Conservation (phyloP, 805 yeast genomes). For the Torulaspora maleeae region DNA sequence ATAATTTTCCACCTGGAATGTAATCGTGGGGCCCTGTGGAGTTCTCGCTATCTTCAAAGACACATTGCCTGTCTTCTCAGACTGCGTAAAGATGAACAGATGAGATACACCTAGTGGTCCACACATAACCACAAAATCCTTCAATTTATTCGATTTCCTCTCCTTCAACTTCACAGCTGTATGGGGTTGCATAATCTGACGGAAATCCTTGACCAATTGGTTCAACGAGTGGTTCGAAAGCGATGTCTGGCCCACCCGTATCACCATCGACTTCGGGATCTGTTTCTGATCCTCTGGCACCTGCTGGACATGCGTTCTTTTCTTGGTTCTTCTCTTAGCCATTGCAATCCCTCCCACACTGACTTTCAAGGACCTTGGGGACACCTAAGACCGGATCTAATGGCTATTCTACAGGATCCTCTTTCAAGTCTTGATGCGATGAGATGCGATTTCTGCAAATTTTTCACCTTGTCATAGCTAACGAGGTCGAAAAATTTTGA, state of each 20-base stretch:
- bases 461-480: constrained; percentile 11
- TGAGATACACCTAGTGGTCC: constrained; percentile 94
- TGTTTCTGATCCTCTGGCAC: constrained; percentile 62
- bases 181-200: constrained; percentile 92
- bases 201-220: constrained; percentile 80
- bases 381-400: background rate
- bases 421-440: constrained; percentile 6
- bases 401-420: background rate
- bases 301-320: constrained; percentile 75
- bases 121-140: constrained; percentile 96
- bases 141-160: constrained; percentile 78
- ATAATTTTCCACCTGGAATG: constrained; percentile 72
- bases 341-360: constrained; percentile 26
- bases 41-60: constrained; percentile 78
- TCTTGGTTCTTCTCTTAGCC: constrained; percentile 64
- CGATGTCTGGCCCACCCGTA: constrained; percentile 62
- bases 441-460: constrained; percentile 14
- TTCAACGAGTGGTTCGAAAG: constrained; percentile 68
- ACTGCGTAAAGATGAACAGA: constrained; percentile 79
- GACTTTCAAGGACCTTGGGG: background rate
- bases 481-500: constrained; percentile 14
- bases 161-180: constrained; percentile 87
- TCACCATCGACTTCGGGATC: constrained; percentile 91
- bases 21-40: constrained; percentile 92
- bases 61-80: constrained; percentile 69